Percentiles rank a stretch among this genome's conserved stretches.
phyloP scores from a whole-genome alignment of 1,284 basidiomycete genomes.

The Phlebopus sp. region DNA sequence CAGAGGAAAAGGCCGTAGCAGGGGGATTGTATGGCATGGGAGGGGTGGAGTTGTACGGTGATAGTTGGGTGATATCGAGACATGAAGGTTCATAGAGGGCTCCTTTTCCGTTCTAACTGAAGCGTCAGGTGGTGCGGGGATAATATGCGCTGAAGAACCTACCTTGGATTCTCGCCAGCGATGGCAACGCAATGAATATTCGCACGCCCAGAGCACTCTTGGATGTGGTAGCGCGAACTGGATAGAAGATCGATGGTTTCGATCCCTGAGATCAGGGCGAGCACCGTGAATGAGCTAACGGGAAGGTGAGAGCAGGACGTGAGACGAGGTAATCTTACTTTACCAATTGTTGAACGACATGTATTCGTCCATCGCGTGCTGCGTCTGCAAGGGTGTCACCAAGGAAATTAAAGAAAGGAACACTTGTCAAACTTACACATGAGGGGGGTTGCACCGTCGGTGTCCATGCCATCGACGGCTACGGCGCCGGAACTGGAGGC shows the following conservation, averaged over 20 bases:
- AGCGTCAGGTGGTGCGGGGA: constrained; percentile 11
- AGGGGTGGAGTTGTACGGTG: constrained; percentile 21
- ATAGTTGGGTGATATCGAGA: constrained; percentile 23
- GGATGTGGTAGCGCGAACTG: constrained; percentile 64
- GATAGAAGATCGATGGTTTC: constrained; percentile 63
- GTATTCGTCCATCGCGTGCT: constrained; percentile 62
- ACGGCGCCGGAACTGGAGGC: constrained; percentile 57
- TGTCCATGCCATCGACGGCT: constrained; percentile 67
- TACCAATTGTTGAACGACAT: constrained; percentile 63
- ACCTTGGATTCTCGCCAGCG: constrained; percentile 58
- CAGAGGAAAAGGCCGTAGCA: constrained; percentile 35
- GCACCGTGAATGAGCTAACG: constrained; percentile 61
- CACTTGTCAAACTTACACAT: constrained; percentile 60
- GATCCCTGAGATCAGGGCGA: constrained; percentile 66
- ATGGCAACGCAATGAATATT: constrained; percentile 57
- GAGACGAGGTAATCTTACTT: constrained; percentile 16
- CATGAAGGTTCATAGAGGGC: constrained; percentile 25
- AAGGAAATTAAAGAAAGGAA: constrained; percentile 4
- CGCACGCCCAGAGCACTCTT: constrained; percentile 63
- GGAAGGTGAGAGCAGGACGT: constrained; percentile 8
- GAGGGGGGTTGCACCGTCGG: constrained; percentile 67
- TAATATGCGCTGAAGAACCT: constrained; percentile 15
- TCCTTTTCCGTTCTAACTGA: constrained; percentile 29
- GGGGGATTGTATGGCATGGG: constrained; percentile 12
- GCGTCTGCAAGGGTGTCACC: constrained; percentile 49